These are phyloP conservation scores for Mycothermus thermophilus DNA, from an alignment of 495 filamentous ascomycete genomes.

Conservation along the genomic window DNA sequence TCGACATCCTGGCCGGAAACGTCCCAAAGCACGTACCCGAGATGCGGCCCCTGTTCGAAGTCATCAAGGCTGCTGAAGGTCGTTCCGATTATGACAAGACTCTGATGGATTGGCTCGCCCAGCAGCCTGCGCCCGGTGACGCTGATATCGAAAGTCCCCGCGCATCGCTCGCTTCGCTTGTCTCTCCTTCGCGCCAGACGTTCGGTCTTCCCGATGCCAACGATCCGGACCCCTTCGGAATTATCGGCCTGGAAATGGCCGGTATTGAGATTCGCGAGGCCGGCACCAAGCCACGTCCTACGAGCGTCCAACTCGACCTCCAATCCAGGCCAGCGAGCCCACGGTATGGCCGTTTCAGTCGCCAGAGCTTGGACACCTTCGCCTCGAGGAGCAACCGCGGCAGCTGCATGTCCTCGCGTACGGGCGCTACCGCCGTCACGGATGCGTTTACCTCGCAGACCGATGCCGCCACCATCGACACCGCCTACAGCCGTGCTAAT, in stretches of 20 bases:
- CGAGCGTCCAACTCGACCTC: slow-evolving; percentile 66
- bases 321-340: slow-evolving; percentile 64
- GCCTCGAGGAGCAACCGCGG: slow-evolving; percentile 49
- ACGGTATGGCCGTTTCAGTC: slow-evolving; percentile 51
- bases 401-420: slow-evolving; percentile 44
- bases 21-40: slow-evolving; percentile 51
- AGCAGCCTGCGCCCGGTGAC: slow-evolving; percentile 60
- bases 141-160: slow-evolving; percentile 43
- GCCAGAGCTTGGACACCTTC: slow-evolving; percentile 53
- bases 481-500: slow-evolving; percentile 34
- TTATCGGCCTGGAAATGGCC: slow-evolving; percentile 69
- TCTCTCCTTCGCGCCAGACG: slow-evolving; percentile 17
- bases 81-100: slow-evolving; percentile 54
- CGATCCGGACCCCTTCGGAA: slow-evolving; percentile 79
- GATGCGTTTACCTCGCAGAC: slow-evolving; percentile 42
- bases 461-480: slow-evolving; percentile 35
- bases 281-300: slow-evolving; percentile 53
- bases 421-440: slow-evolving; percentile 46
- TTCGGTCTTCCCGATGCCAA: slow-evolving; percentile 70
- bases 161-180: slow-evolving; percentile 9
- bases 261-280: slow-evolving; percentile 81
- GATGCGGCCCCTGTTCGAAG: slow-evolving; percentile 55
- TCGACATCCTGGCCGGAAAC: slow-evolving; percentile 72
- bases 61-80: slow-evolving; percentile 76
- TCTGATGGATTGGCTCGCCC: slow-evolving; percentile 32